Evolutionary conservation across 768 basidiomycete genomes (phyloP).

Genomic region (Psilocybe sp.): DNA sequence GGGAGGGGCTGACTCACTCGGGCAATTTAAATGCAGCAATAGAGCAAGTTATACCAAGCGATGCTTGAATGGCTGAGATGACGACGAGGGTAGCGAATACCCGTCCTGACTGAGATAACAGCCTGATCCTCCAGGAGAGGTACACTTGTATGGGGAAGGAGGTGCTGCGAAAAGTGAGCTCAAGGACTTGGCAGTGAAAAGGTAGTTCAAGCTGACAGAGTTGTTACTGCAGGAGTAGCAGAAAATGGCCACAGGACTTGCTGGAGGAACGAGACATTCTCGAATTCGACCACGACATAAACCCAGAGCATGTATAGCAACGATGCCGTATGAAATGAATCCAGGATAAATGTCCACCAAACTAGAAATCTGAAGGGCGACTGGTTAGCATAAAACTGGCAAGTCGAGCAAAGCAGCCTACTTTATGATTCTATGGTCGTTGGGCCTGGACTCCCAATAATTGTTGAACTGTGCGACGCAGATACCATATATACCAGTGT

Average conservation of each 20-base stretch:
- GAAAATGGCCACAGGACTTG: conserved; percentile 24
- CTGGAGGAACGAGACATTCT: conserved; percentile 16
- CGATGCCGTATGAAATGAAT: conserved; percentile 24
- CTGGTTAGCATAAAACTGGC: neutral
- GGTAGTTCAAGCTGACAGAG: conserved; percentile 15
- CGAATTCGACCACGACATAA: conserved; percentile 23
- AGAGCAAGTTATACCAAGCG: conserved; percentile 21
- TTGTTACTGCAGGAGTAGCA: conserved; percentile 24
- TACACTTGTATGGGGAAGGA: conserved; percentile 30
- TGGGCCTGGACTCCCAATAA: conserved; percentile 16
- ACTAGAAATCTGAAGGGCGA: conserved; percentile 17
- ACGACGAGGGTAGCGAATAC: conserved; percentile 16
- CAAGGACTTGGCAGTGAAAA: neutral
- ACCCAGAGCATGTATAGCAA: conserved; percentile 26
- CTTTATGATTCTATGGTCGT: conserved; percentile 14
- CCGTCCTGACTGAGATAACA: conserved; percentile 18
- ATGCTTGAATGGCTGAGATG: conserved; percentile 19
- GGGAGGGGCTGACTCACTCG: conserved; percentile 12
- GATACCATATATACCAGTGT: conserved; percentile 21
- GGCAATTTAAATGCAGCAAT: conserved; percentile 18
- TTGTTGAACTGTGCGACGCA: conserved; percentile 19
- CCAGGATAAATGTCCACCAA: conserved; percentile 24
- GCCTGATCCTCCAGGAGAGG: conserved; percentile 26
- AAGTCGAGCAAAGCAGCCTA: neutral
- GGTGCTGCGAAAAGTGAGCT: conserved; percentile 16